Base-by-base conservation (phyloP, 495 filamentous ascomycete species). In the Penicillium paxilli region DNA sequence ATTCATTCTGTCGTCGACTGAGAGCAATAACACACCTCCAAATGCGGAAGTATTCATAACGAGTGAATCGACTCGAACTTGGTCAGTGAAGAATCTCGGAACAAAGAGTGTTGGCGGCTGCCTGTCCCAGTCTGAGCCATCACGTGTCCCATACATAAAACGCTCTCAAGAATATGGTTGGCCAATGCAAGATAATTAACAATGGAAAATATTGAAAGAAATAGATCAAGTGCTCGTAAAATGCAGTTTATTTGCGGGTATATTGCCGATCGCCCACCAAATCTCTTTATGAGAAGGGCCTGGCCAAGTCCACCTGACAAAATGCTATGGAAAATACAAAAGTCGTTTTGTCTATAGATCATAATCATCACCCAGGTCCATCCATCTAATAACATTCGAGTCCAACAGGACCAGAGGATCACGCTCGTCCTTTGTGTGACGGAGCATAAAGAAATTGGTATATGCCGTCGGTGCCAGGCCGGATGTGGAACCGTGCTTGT, bases 11-110 rank as follows among this genome's bases (percentile, higher is more conserved):
- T 38, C 8, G 17, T 16, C 12, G 4, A 38, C 17, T 16, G 5
- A 19, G 35, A 38, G 17, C 41, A 47, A 58, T 35, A 48, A 16
- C 17, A 38, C 1, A n/a, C 40, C 37, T 49, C 64, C 60, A 21
- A 41, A 66, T 58, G 46, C 56, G 61, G 65, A 55, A 58, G 58
- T 47, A 68, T 72, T 65, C 54, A 59, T 47, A 51, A 14, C 23
- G 9, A 26, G 49, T 49, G 51, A 50, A 58, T 49, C 51, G 62
- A 51, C 64, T 60, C 52, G n/a, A n/a, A n/a, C n/a, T n/a, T n/a
- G 54, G 51, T 28, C 26, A 28, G 26, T 19, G 35, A 20, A 38
- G 35, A 38, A 38, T 2, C n/a, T 5, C 35, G 16, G 35, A 38
- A 38, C 35, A 38, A 38, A 38, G 35, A 17, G 35, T 2, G 35